Percentiles rank a stretch among this genome's conserved stretches.
Conservation (phyloP, 345 rosid species). For the Rhodamnia argentea region DNA sequence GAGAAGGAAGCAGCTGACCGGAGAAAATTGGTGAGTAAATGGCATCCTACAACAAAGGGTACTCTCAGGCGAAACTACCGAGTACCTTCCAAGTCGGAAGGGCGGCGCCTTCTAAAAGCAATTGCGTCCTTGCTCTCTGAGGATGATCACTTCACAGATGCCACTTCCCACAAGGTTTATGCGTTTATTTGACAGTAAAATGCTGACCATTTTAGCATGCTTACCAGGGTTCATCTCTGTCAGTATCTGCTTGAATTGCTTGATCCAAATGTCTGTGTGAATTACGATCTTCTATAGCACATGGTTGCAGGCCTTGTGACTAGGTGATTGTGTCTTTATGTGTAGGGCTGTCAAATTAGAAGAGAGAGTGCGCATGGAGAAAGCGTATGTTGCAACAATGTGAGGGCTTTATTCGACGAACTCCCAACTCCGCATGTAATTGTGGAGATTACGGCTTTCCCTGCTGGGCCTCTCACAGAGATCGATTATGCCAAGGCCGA, state of each 20-base stretch:
- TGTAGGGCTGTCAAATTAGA: conserved; percentile 93
- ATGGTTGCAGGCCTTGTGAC: neutral
- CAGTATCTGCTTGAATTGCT: neutral
- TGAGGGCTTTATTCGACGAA: conserved; percentile 91
- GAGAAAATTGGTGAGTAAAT: conserved; percentile 82
- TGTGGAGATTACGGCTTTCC: conserved; percentile 81
- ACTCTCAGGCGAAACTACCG: conserved; percentile 82
- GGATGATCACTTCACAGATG: conserved; percentile 83
- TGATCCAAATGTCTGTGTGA: neutral
- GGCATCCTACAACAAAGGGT: conserved; percentile 95
- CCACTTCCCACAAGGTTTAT: conserved; percentile 81
- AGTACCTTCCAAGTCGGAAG: conserved; percentile 80
- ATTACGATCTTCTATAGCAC: neutral
- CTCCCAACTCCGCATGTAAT: conserved; percentile 84
- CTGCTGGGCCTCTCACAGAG: conserved; percentile 72
- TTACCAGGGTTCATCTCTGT: neutral
- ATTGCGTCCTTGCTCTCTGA: conserved; percentile 78
- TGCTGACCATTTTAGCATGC: neutral
- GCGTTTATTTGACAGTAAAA: neutral
- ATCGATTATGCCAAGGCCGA: conserved; percentile 86
- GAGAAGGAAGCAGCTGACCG: conserved; percentile 66
- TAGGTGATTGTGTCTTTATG: neutral
- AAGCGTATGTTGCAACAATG: conserved; percentile 95
- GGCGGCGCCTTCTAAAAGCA: conserved; percentile 72
- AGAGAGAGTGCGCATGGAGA: conserved; percentile 94